phyloP scores from a whole-genome alignment of 768 basidiomycete species.

The Dentipellis fragilis region DNA sequence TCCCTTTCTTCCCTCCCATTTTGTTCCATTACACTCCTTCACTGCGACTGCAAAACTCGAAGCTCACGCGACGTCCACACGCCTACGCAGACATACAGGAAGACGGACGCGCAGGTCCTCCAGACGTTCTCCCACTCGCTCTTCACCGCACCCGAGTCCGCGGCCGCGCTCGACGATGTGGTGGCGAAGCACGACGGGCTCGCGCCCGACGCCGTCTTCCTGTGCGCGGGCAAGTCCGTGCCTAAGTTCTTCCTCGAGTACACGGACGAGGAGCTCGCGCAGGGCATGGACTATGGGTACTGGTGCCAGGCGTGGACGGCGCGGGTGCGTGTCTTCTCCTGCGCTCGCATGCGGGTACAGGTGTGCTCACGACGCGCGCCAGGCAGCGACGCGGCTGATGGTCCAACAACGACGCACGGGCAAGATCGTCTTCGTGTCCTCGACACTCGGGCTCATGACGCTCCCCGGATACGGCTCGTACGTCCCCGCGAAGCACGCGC shows the following conservation, averaged over 20 bases:
- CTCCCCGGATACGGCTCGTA: no score
- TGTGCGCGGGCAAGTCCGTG: slow-evolving; percentile 62
- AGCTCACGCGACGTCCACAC: no score
- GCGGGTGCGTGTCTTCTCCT: slow-evolving; percentile 34
- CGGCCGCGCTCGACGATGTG: slow-evolving; percentile 51
- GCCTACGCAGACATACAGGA: no score
- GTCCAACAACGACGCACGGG: slow-evolving; percentile 42
- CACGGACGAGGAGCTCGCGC: slow-evolving; percentile 42
- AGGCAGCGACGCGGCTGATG: slow-evolving; percentile 65
- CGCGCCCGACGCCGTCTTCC: slow-evolving; percentile 66
- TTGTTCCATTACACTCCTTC: slow-evolving; percentile 30
- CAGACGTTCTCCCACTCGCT: slow-evolving; percentile 59
- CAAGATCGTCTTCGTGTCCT: slow-evolving; percentile 73
- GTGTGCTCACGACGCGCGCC: no score
- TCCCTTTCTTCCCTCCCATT: no score
- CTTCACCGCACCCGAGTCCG: slow-evolving; percentile 38
- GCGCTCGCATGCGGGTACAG: no score
- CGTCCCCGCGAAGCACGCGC: no score
- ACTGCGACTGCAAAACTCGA: slow-evolving; percentile 40
- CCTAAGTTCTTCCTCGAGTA: slow-evolving; percentile 72
- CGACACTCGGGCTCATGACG: no score
- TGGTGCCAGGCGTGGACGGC: slow-evolving; percentile 44
- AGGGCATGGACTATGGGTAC: slow-evolving; percentile 44
- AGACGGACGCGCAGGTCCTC: slow-evolving; percentile 61
- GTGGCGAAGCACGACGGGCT: slow-evolving; percentile 39